A percentile compares a stretch with the other conserved stretches of the same genome.
Conservation (phyloP, 1,139 yeast genomes). For the Debaryomyces coudertii region DNA sequence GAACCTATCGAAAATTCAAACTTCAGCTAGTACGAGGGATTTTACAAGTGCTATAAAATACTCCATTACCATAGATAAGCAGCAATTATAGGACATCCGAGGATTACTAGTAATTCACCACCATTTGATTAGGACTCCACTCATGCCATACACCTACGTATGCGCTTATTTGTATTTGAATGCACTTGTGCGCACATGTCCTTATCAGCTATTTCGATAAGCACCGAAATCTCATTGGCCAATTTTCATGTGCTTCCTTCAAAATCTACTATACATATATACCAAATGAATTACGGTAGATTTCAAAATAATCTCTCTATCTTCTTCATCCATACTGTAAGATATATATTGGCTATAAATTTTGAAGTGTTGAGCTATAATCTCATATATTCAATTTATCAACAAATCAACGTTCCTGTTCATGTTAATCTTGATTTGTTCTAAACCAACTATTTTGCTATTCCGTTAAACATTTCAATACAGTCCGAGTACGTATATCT, state of each 20-base stretch:
- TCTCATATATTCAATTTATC: not conserved
- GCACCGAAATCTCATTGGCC: slow-evolving; percentile 7
- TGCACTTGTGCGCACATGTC: not conserved
- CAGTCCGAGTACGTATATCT: slow-evolving; percentile 6
- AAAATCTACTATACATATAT: not conserved
- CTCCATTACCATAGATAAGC: no score
- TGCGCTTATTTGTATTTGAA: not conserved
- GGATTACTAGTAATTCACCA: no score
- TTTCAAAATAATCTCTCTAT: not conserved
- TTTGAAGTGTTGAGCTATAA: slow-evolving; percentile 1
- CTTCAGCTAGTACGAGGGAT: no score
- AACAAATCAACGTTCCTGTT: slow-evolving; percentile 2
- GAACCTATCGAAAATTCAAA: no score
- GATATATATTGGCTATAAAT: slow-evolving; percentile 8
- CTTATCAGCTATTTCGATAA: slow-evolving; percentile 7
- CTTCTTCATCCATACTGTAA: slow-evolving; percentile 4
- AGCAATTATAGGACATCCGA: not conserved
- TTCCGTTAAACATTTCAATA: not conserved
- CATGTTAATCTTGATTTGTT: not conserved
- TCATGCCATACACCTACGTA: not conserved
- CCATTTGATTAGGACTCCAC: not conserved
- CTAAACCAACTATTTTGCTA: not conserved
- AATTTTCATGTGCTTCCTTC: not conserved
- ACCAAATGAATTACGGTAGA: not conserved
- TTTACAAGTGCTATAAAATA: no score